Evolutionary conservation across 257 asterid genomes (phyloP), one percentile per base, ranked within the genome.

Genomic region (Cruciata laevipes): DNA sequence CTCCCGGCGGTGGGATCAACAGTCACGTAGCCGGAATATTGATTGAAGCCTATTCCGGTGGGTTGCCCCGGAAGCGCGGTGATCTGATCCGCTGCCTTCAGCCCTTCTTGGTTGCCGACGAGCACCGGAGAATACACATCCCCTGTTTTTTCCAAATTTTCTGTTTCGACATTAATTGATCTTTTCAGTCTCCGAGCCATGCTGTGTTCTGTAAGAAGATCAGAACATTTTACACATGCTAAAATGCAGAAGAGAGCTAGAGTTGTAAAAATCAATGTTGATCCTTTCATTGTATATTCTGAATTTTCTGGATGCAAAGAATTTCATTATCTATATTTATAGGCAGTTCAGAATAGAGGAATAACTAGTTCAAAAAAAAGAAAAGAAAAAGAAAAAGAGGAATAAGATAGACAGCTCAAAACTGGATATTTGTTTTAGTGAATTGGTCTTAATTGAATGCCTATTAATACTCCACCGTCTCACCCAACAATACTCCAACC

Each of bases 21-120:
- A 0, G 76, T 78, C 7, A 76, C 79, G 66, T 78, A 73, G 0
- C 84, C 84, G 0, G 84, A 71, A 21, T 71, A 83, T 51, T 83
- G 87, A 69, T 71, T 69, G 27, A 83, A 77, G 14, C 37, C 49
- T 33, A 79, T 69, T 2, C 65, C 70, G n/a, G 59, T n/a, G 27
- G 87, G 84, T 68, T 83, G 85, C 17, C 87, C 87, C 0, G 85
- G 83, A 65, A 76, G 72, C 13, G 68, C 65, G 16, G 65, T 31
- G 65, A 61, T 61, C 25, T 61, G 5, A 32, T 61, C 47, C 20
- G 47, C 65, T 20, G 9, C 47, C 68, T 74, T 78, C 27, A 70
- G 10, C 11, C 80, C 82, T 13, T 65, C 69, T 51, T 80, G 83
- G 31, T 33, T 9, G 21, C 57, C 69, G 10, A 47, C 61, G 69